Conservation (phyloP, 805 yeast species). For the Priceomyces haplophilus region DNA sequence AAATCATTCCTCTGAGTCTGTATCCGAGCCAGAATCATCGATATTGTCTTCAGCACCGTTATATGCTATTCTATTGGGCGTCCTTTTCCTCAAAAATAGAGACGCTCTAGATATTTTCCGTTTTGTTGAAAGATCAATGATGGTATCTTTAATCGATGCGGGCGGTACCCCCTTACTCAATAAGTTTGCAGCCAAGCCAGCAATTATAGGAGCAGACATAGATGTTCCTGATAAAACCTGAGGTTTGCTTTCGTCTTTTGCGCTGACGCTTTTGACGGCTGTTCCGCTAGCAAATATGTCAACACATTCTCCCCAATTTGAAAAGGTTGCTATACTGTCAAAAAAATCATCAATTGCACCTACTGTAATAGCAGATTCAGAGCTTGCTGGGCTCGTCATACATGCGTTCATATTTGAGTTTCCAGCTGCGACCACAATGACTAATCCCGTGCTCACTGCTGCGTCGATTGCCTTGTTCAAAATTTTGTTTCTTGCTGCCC, state of each 20-base stretch:
- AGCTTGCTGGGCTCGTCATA: slow-evolving; percentile 80
- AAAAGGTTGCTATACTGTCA: slow-evolving; percentile 69
- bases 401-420: slow-evolving; percentile 79
- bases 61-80: slow-evolving; percentile 58
- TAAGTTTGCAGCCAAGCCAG: slow-evolving; percentile 60
- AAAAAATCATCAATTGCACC: slow-evolving; percentile 82
- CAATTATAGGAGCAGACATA: slow-evolving; percentile 75
- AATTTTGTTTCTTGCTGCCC: slow-evolving; percentile 64
- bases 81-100: slow-evolving; percentile 44
- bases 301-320: slow-evolving; percentile 95
- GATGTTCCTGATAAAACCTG: slow-evolving; percentile 66
- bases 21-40: background rate
- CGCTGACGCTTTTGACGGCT: slow-evolving; percentile 55
- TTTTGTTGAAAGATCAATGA: slow-evolving; percentile 47
- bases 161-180: slow-evolving; percentile 50
- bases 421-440: slow-evolving; percentile 84
- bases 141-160: slow-evolving; percentile 35
- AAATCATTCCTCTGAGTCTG: background rate
- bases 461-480: slow-evolving; percentile 75
- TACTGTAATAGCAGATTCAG: slow-evolving; percentile 67
- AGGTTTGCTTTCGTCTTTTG: slow-evolving; percentile 22
- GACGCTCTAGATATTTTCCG: slow-evolving; percentile 48
- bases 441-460: slow-evolving; percentile 68
- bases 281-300: slow-evolving; percentile 84
- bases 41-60: slow-evolving; percentile 20